phyloP scores from a whole-genome alignment of 1,284 basidiomycete species.

The Clitocybe nebularis region DNA sequence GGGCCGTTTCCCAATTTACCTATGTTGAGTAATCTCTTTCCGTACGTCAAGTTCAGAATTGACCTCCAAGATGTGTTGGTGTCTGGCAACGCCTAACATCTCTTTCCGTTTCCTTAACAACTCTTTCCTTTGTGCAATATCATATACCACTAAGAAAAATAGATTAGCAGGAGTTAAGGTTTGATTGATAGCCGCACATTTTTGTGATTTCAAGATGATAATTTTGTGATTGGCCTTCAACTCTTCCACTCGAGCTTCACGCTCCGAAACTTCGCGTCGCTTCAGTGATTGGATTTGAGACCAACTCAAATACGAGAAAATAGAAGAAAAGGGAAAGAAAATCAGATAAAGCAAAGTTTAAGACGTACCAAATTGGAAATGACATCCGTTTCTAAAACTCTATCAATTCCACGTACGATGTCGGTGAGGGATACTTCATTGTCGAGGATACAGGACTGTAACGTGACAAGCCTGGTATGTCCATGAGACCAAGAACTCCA shows the following conservation, averaged over 20 bases:
- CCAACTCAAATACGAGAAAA: constrained; percentile 5
- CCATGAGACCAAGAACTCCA: constrained; percentile 6
- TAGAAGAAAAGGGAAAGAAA: constrained; percentile 6
- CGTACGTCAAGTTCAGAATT: constrained; percentile 31
- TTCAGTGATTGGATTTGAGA: constrained; percentile 25
- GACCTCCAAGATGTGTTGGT: constrained; percentile 36
- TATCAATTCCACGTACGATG: constrained; percentile 53
- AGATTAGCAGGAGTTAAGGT: background rate
- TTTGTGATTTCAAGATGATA: constrained; percentile 39
- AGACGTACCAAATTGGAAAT: constrained; percentile 43
- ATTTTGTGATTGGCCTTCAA: constrained; percentile 35
- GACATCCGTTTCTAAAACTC: constrained; percentile 40
- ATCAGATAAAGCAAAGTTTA: constrained; percentile 13
- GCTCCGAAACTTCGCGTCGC: constrained; percentile 62
- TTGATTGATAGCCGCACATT: constrained; percentile 37
- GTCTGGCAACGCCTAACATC: constrained; percentile 41
- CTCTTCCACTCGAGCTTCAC: constrained; percentile 48
- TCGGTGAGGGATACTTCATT: constrained; percentile 57
- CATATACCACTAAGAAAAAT: constrained; percentile 34
- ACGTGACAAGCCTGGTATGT: constrained; percentile 54
- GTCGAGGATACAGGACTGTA: constrained; percentile 68
- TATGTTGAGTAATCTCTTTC: constrained; percentile 36
- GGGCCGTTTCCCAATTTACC: too few relatives aligned
- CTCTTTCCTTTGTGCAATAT: constrained; percentile 39
- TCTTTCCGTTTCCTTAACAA: constrained; percentile 46